Percentiles rank a stretch among this genome's conserved stretches.
Conservation (phyloP, 768 basidiomycete species). For the Aureoboletus auriporus region DNA sequence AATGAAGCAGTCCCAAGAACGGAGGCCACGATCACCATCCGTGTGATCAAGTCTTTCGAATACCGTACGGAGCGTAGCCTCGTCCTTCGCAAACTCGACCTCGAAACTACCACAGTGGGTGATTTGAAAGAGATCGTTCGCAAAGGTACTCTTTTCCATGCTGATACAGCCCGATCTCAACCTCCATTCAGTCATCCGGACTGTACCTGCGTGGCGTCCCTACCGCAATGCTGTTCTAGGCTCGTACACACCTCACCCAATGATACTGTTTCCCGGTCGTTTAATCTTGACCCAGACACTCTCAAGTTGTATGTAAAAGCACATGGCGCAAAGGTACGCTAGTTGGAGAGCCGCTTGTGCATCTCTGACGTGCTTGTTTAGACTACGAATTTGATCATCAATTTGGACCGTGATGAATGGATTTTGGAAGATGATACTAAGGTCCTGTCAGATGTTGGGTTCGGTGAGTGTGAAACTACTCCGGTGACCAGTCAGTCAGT, state of each 20-base stretch:
- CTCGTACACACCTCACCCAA: constrained; percentile 25
- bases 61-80: constrained; percentile 87
- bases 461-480: constrained; percentile 54
- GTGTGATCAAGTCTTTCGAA: constrained; percentile 93
- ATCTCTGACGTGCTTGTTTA: constrained; percentile 26
- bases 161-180: constrained; percentile 3
- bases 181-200: constrained; percentile 55
- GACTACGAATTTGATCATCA: constrained; percentile 98
- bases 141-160: constrained; percentile 44
- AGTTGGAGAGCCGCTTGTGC: not conserved
- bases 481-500: not conserved
- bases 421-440: constrained; percentile 68
- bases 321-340: constrained; percentile 83
- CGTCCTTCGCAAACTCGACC: constrained; percentile 77
- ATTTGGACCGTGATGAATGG: constrained; percentile 94
- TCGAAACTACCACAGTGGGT: constrained; percentile 74
- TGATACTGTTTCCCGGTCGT: not conserved
- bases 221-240: constrained; percentile 74
- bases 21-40: constrained; percentile 81
- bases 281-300: constrained; percentile 57
- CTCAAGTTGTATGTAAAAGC: constrained; percentile 93
- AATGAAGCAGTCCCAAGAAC: constrained; percentile 66
- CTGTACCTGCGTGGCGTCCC: constrained; percentile 81
- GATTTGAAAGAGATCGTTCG: constrained; percentile 69
- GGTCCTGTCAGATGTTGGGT: constrained; percentile 63